Evolutionary conservation across 2,329 filamentous ascomycete species (phyloP).

Genomic region (Magnaporthiopsis poae): DNA sequence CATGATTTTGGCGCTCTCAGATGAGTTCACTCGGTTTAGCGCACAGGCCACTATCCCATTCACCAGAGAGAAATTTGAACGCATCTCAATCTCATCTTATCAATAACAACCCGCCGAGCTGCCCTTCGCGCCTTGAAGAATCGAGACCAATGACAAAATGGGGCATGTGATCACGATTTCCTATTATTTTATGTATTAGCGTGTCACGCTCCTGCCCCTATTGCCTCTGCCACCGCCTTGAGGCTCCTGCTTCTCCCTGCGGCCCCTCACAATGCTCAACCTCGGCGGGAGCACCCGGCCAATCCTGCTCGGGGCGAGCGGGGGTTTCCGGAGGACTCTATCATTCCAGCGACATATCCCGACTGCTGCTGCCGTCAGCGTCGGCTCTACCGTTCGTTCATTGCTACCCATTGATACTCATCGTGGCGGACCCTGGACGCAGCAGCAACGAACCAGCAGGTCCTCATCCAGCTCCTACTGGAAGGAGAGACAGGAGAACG

Average conservation of each 20-base stretch:
- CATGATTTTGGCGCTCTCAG: neutral
- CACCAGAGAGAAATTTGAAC: neutral
- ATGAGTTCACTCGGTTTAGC: neutral
- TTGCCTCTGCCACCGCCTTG: too few species aligned
- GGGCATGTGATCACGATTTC: too few species aligned
- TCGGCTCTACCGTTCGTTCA: neutral
- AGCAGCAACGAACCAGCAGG: neutral
- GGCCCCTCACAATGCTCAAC: neutral
- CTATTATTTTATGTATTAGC: neutral
- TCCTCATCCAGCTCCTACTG: slow-evolving; percentile 61
- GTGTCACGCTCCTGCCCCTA: too few species aligned
- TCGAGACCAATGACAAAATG: neutral
- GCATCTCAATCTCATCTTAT: neutral
- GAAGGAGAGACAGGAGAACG: slow-evolving; percentile 68
- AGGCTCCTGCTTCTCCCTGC: neutral
- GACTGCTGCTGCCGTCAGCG: neutral
- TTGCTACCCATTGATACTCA: neutral
- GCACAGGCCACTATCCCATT: neutral
- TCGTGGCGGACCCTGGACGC: neutral
- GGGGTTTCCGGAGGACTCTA: neutral
- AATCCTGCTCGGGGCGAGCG: neutral
- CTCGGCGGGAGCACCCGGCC: neutral
- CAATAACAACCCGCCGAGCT: neutral
- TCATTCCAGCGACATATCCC: neutral
- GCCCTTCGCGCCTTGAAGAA: neutral